Conservation (phyloP, 306 rosid species). For the Prunus armeniaca region DNA sequence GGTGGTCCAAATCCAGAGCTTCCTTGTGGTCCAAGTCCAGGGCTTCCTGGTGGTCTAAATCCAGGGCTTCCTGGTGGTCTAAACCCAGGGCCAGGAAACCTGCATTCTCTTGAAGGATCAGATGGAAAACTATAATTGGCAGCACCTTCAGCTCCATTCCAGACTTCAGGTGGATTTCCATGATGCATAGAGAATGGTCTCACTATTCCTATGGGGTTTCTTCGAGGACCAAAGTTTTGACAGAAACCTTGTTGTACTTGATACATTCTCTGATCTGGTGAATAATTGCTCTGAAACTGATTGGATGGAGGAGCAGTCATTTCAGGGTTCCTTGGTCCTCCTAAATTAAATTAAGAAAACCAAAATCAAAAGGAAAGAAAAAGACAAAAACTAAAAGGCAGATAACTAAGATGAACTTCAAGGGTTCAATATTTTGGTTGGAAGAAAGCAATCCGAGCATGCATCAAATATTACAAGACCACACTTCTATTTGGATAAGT, state of each 20-base stretch:
- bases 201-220: conserved; percentile 29
- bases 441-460: neutral
- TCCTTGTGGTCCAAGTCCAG: neutral
- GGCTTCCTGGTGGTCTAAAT: conserved; percentile 37
- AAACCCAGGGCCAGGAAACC: conserved; percentile 41
- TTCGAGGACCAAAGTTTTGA: conserved; percentile 24
- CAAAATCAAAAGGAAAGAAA: conserved; percentile 19
- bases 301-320: conserved; percentile 40
- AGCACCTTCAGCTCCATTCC: conserved; percentile 50
- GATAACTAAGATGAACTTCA: neutral
- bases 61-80: conserved; percentile 31
- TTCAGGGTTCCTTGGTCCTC: conserved; percentile 49
- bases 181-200: conserved; percentile 28
- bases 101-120: conserved; percentile 31
- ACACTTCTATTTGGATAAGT: neutral
- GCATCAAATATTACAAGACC: neutral
- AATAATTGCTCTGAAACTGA: conserved; percentile 32
- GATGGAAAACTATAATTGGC: conserved; percentile 30
- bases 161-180: conserved; percentile 28
- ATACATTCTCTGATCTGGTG: conserved; percentile 29
- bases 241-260: conserved; percentile 34
- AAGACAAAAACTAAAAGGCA: conserved; percentile 8
- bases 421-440: neutral
- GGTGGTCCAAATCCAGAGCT: neutral
- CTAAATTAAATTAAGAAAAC: conserved; percentile 26